Base-by-base conservation (phyloP, 2,329 filamentous ascomycete genomes). In the Hypoxylon sp. region DNA sequence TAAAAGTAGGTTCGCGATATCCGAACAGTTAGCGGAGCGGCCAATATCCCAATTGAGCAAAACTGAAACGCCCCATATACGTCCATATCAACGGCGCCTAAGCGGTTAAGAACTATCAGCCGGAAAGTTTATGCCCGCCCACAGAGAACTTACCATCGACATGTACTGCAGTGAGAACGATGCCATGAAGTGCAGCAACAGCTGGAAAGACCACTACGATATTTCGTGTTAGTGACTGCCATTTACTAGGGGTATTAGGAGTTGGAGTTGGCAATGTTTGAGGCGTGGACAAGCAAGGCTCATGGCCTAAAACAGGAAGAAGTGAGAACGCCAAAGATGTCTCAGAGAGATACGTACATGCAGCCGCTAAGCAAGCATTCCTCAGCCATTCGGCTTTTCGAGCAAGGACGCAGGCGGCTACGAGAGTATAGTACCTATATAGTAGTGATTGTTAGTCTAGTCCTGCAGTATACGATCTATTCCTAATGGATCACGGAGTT, bases 41-140 rank as follows among this genome's bases (percentile, higher is more conserved):
- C 86, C 3, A 91, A 70, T 14, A 91, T 87, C 11, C 87, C 89
- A 36, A 91, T 88, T 0, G 88, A 82, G 62, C 89, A 91, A 0
- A 91, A 74, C 68, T 91, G 89, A 65, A 91, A 90, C 7, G 88
- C 87, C 1, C 89, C 89, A 60, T 85, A 91, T 2, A 91, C 80
- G 69, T 91, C 89, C 84, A 91, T 86, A 70, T 91, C 89, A 12
- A 90, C 83, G 12, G 86, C 88, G 53, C 79, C 88, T 89, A 60
- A 22, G 62, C n/a, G n/a, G 0, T 9, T 53, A 58, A 53, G n/a
- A 30, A 24, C 18, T 38, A 32, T 59, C 18, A 64, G 40, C n/a
- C 12, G 45, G 26, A 7, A 40, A 32, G 6, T 4, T 45, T n/a
- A 46, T 22, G 14, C 14, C 30, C 14, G 14, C 9, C 12, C 0